A percentile compares a stretch with the other conserved stretches of the same genome.
phyloP scores from a whole-genome alignment of 371 early-diverging fungal genomes.

The Zopfochytrium polystomum region DNA sequence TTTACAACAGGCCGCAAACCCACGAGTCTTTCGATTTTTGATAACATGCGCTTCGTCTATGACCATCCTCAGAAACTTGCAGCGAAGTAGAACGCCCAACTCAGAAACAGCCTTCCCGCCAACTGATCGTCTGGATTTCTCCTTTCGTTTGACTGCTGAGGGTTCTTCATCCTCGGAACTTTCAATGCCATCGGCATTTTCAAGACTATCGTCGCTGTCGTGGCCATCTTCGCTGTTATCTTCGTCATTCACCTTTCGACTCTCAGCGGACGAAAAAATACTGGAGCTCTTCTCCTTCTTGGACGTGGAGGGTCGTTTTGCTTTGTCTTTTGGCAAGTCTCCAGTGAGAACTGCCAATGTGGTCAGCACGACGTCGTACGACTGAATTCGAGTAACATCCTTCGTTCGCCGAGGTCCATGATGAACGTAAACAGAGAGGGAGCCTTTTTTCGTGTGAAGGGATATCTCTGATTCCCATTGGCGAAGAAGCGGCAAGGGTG shows the following conservation, averaged over 20 bases:
- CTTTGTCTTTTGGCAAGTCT: constrained; percentile 1
- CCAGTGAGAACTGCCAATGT: constrained; percentile 25
- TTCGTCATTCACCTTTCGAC: too few species aligned
- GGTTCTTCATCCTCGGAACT: too few species aligned
- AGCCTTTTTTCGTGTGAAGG: constrained; percentile 22
- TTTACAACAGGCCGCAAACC: constrained; percentile 18
- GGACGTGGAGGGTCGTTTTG: not conserved
- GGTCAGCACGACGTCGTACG: constrained; percentile 39
- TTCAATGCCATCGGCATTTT: too few species aligned
- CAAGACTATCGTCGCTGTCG: too few species aligned
- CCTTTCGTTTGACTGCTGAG: too few species aligned
- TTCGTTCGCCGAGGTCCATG: constrained; percentile 35
- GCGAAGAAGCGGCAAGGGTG: constrained; percentile 27
- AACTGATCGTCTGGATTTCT: too few species aligned
- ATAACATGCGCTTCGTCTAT: constrained; percentile 44
- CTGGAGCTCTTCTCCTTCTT: not conserved
- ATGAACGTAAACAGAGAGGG: constrained; percentile 25
- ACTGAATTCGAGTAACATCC: not conserved
- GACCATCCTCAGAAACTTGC: constrained; percentile 11
- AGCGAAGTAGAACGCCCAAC: constrained; percentile 5
- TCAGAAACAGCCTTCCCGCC: not conserved
- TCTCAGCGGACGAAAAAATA: not conserved
- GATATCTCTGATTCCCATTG: constrained; percentile 37
- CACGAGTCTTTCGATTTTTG: constrained; percentile 35
- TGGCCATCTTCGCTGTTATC: too few species aligned